phyloP scores from a whole-genome alignment of 805 yeast genomes.

The Pichia ethanolica region DNA sequence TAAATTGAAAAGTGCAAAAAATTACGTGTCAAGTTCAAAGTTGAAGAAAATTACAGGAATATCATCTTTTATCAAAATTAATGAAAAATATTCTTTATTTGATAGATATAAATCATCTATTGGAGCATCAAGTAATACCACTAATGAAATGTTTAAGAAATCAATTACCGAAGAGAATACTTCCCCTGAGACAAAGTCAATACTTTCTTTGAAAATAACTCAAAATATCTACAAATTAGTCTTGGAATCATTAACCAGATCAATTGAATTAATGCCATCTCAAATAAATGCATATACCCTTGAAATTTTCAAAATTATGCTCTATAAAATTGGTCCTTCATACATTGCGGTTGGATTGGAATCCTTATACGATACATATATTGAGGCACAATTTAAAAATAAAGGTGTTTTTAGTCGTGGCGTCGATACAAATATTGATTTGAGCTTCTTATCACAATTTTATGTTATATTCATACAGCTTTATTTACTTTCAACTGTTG shows the following conservation, averaged over 20 bases:
- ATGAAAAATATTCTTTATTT: conserved; percentile 36
- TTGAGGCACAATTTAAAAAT: conserved; percentile 22
- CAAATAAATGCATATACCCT: conserved; percentile 55
- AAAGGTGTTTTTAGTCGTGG: conserved; percentile 21
- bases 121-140: not conserved
- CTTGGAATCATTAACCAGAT: conserved; percentile 71
- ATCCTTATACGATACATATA: conserved; percentile 40
- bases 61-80: conserved; percentile 43
- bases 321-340: conserved; percentile 63
- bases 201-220: conserved; percentile 38
- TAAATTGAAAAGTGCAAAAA: conserved; percentile 10
- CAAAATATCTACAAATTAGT: conserved; percentile 61
- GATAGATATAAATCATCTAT: conserved; percentile 18
- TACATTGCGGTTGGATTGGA: conserved; percentile 74
- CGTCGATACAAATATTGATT: conserved; percentile 7
- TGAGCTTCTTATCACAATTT: conserved; percentile 18
- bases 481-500: conserved; percentile 60
- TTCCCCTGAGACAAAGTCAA: conserved; percentile 10
- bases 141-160: not conserved
- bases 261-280: conserved; percentile 62
- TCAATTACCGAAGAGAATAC: conserved; percentile 9
- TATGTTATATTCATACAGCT: conserved; percentile 29
- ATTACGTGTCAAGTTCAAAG: conserved; percentile 12
- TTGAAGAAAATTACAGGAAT: conserved; percentile 22
- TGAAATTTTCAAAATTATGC: conserved; percentile 58